Percentiles rank a stretch among this genome's conserved stretches.
Conservation (phyloP, 2,329 filamentous ascomycete species). For the Lecanoromycetidae sp. region DNA sequence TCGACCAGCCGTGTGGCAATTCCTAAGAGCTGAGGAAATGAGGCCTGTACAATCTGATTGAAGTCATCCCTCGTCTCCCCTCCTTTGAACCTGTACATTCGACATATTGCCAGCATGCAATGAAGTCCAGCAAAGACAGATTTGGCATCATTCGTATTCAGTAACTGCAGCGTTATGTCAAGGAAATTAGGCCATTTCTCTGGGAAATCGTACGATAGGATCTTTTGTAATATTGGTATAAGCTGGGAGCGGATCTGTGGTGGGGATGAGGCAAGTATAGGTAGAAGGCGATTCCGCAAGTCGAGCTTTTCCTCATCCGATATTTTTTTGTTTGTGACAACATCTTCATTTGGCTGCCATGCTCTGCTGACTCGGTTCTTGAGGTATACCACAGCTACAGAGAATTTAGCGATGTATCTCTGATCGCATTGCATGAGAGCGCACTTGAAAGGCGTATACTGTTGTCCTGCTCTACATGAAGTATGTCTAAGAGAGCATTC, state of each 20-base stretch:
- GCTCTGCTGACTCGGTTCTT: constrained; percentile 94
- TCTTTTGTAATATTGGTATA: constrained; percentile 86
- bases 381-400: constrained; percentile 81
- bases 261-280: constrained; percentile 69
- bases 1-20: constrained; percentile 83
- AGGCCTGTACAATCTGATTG: constrained; percentile 82
- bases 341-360: constrained; percentile 70
- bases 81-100: constrained; percentile 87
- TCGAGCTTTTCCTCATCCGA: constrained; percentile 78
- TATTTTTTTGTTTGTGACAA: constrained; percentile 60
- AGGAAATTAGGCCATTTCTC: constrained; percentile 89
- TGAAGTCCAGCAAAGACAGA: constrained; percentile 89
- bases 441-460: constrained; percentile 80
- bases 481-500: constrained; percentile 78
- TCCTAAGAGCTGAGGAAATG: constrained; percentile 73
- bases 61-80: constrained; percentile 75
- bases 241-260: constrained; percentile 82
- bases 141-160: constrained; percentile 72
- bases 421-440: constrained; percentile 25
- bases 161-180: constrained; percentile 77
- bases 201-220: constrained; percentile 91
- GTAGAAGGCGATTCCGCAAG: constrained; percentile 78
- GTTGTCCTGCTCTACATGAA: constrained; percentile 76
- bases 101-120: constrained; percentile 86
- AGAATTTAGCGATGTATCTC: constrained; percentile 5